These are phyloP conservation scores for Madurella fahalii DNA, from an alignment of 2,329 filamentous ascomycete species.

Conservation along the genomic window DNA sequence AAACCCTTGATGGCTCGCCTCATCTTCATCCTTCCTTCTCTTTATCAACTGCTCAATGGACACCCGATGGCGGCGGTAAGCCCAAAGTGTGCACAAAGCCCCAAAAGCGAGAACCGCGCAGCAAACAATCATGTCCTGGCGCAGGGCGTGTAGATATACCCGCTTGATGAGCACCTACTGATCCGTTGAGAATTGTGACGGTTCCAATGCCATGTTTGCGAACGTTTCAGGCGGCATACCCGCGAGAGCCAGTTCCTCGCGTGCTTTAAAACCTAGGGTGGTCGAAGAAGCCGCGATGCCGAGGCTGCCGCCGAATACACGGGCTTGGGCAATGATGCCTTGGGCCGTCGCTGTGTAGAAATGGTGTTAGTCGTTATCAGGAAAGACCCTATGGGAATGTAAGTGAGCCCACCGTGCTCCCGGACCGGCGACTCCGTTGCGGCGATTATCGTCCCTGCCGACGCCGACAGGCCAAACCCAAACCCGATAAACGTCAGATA, in stretches of 20 bases:
- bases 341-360: constrained; percentile 44
- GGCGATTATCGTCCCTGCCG: constrained; percentile 45
- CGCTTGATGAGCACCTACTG: constrained; percentile 34
- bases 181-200: constrained; percentile 23
- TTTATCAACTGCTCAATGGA: constrained; percentile 28
- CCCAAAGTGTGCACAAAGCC: constrained; percentile 38
- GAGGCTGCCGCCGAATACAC: constrained; percentile 51
- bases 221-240: constrained; percentile 30
- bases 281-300: constrained; percentile 52
- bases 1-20: constrained; percentile 18
- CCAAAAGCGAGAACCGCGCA: constrained; percentile 39
- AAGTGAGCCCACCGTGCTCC: constrained; percentile 41
- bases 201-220: constrained; percentile 18
- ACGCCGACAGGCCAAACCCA: constrained; percentile 48
- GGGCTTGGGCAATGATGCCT: constrained; percentile 48
- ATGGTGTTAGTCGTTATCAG: constrained; percentile 14
- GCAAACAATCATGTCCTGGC: constrained; percentile 44
- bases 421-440: constrained; percentile 38
- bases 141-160: constrained; percentile 44
- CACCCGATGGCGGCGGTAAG: constrained; percentile 35
- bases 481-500: constrained; percentile 50
- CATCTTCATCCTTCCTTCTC: constrained; percentile 26
- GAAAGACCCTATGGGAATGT: no score
- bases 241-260: constrained; percentile 27
- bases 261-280: constrained; percentile 37